These are phyloP conservation scores for Mucor indicus DNA, from an alignment of 371 early-diverging fungal species.

Conservation along the genomic window DNA sequence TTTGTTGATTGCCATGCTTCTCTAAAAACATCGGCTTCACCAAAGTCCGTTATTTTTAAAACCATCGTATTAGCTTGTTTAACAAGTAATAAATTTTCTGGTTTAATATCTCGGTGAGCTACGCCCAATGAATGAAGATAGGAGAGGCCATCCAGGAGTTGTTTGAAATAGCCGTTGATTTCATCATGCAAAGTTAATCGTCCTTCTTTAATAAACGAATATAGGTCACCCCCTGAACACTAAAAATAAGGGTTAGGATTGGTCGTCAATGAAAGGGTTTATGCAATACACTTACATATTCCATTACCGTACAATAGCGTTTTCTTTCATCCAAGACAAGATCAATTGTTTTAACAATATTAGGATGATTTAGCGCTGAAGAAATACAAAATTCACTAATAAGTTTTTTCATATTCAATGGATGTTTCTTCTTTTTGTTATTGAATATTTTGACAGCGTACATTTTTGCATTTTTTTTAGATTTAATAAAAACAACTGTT, in stretches of 20 bases:
- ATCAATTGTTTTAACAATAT: constrained; percentile 72
- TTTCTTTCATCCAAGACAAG: constrained; percentile 53
- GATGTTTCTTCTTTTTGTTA: constrained; percentile 48
- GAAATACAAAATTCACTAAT: constrained; percentile 74
- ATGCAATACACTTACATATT: constrained; percentile 41
- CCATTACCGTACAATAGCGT: constrained; percentile 64
- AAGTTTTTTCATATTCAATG: constrained; percentile 61
- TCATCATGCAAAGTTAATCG: constrained; percentile 38
- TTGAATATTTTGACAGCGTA: constrained; percentile 62
- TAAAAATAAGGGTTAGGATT: not conserved
- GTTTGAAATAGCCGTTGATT: constrained; percentile 63
- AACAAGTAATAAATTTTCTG: constrained; percentile 90
- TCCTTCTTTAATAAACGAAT: constrained; percentile 40
- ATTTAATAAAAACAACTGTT: constrained; percentile 14
- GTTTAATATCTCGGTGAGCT: constrained; percentile 83
- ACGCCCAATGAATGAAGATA: constrained; percentile 95
- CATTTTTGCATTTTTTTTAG: constrained; percentile 4
- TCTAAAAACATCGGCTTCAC: constrained; percentile 89
- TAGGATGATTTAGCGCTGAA: constrained; percentile 57
- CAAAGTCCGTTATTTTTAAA: constrained; percentile 98
- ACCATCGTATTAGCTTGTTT: constrained; percentile 71
- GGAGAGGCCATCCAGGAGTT: constrained; percentile 91
- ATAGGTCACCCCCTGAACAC: constrained; percentile 68
- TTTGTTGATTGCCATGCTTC: constrained; percentile 65
- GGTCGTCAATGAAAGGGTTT: not conserved